These are phyloP conservation scores for Ceratobasidium sp. DNA, from an alignment of 1,284 basidiomycete genomes.

Conservation along the genomic window DNA sequence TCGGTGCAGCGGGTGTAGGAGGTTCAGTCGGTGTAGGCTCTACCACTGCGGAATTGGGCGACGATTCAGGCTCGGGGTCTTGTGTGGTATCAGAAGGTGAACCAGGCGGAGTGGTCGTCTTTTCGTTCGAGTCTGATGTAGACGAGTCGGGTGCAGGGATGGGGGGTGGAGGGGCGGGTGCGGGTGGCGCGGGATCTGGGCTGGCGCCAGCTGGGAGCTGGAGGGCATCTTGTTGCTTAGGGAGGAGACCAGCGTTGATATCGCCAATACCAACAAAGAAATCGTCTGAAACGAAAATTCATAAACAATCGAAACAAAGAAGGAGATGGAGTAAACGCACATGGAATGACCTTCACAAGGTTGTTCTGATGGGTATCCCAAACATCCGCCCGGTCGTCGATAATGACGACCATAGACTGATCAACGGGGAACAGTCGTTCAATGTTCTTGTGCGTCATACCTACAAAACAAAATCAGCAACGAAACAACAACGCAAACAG, in stretches of 20 bases:
- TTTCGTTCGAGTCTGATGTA: constrained; percentile 44
- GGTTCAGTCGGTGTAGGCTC: constrained; percentile 31
- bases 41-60: constrained; percentile 5
- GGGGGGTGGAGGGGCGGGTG: constrained; percentile 55
- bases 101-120: constrained; percentile 28
- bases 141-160: constrained; percentile 52
- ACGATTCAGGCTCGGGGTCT: constrained; percentile 1
- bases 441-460: constrained; percentile 91
- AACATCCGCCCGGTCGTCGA: constrained; percentile 97
- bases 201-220: constrained; percentile 58
- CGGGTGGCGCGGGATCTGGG: constrained; percentile 62
- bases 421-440: constrained; percentile 95
- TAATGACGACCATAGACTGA: constrained; percentile 98
- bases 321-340: constrained; percentile 65
- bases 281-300: constrained; percentile 76
- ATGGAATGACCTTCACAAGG: constrained; percentile 95
- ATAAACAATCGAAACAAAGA: constrained; percentile 25
- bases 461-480: constrained; percentile 57
- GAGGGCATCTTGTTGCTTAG: constrained; percentile 64
- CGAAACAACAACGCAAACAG: constrained; percentile 37
- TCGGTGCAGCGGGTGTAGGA: constrained; percentile 1
- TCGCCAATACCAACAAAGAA: constrained; percentile 99
- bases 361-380: constrained; percentile 96
- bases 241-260: constrained; percentile 95
- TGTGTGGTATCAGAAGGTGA: not conserved